Conservation (phyloP, 768 basidiomycete genomes). For the Phallus indusiatus region DNA sequence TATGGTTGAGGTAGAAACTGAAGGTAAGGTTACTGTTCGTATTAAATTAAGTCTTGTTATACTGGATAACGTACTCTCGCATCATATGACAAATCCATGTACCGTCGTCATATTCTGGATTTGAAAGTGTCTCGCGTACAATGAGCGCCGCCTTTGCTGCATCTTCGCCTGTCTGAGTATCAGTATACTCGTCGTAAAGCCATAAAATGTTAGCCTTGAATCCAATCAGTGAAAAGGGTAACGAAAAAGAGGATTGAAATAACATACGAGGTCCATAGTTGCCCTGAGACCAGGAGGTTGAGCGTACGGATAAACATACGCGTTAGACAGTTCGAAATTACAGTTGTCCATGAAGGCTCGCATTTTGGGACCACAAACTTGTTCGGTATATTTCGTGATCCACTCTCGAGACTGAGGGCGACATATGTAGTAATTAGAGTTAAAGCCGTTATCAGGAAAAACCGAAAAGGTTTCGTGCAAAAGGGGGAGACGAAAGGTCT, state of each 20-base stretch:
- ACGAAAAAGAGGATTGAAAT: neutral
- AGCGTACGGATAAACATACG: conserved; percentile 12
- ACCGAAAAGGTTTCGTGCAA: conserved; percentile 10
- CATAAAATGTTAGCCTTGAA: conserved; percentile 12
- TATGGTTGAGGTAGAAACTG: conserved; percentile 47
- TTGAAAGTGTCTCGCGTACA: conserved; percentile 8
- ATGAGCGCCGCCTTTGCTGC: conserved; percentile 5
- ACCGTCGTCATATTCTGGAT: conserved; percentile 6
- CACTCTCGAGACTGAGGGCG: conserved; percentile 9
- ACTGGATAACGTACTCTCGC: conserved; percentile 3
- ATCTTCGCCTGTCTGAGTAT: conserved; percentile 8
- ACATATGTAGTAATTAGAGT: neutral
- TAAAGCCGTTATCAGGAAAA: conserved; percentile 9
- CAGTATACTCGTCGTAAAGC: conserved; percentile 15
- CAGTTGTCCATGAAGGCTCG: conserved; percentile 13
- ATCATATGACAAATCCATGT: conserved; percentile 10
- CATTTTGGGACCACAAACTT: conserved; percentile 13
- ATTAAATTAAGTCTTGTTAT: neutral
- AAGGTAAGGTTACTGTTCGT: neutral
- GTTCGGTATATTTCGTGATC: conserved; percentile 10
- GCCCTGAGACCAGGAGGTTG: conserved; percentile 8
- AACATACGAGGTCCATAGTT: conserved; percentile 12
- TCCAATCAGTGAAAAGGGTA: neutral
- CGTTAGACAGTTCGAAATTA: conserved; percentile 10
- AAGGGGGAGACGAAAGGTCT: conserved; percentile 9